Percentiles rank a stretch among this genome's conserved stretches.
phyloP scores from a whole-genome alignment of 2,329 filamentous ascomycete genomes.

The Cladophialophora yegresii region DNA sequence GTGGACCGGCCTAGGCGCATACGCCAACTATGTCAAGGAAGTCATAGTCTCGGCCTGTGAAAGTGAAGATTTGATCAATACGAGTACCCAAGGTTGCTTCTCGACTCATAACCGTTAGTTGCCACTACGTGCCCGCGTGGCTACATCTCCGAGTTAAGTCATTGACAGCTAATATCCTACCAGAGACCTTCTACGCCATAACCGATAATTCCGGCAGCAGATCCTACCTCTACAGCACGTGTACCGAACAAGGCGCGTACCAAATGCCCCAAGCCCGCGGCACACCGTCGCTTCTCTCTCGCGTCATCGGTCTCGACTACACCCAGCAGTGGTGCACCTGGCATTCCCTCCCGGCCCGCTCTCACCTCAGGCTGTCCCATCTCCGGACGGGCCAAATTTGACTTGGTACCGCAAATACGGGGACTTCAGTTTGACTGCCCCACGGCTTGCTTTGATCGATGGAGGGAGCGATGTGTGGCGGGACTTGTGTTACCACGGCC shows the following conservation, averaged over 20 bases:
- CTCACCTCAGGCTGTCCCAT: constrained; percentile 36
- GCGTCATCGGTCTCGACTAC: constrained; percentile 52
- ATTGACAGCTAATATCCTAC: not conserved
- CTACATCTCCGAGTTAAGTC: not conserved
- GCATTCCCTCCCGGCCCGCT: constrained; percentile 52
- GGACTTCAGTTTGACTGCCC: constrained; percentile 50
- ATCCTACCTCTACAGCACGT: constrained; percentile 55
- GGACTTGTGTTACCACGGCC: constrained; percentile 55
- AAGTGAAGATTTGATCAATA: constrained; percentile 42
- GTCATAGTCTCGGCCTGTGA: constrained; percentile 49
- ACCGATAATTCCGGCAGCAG: constrained; percentile 46
- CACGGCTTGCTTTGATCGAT: constrained; percentile 56
- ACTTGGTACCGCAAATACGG: constrained; percentile 52
- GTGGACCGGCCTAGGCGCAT: constrained; percentile 56
- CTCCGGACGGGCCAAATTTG: constrained; percentile 47
- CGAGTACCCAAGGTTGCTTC: constrained; percentile 52
- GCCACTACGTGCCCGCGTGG: not conserved
- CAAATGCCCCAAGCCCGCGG: constrained; percentile 48
- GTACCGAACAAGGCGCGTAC: constrained; percentile 54
- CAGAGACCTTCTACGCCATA: constrained; percentile 49
- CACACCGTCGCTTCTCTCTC: constrained; percentile 50
- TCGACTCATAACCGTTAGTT: constrained; percentile 45
- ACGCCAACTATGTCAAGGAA: constrained; percentile 55
- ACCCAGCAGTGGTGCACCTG: constrained; percentile 60
- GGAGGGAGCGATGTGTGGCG: constrained; percentile 57